Evolutionary conservation across 768 basidiomycete genomes (phyloP).

Genomic region (Tephrocybe rancida): DNA sequence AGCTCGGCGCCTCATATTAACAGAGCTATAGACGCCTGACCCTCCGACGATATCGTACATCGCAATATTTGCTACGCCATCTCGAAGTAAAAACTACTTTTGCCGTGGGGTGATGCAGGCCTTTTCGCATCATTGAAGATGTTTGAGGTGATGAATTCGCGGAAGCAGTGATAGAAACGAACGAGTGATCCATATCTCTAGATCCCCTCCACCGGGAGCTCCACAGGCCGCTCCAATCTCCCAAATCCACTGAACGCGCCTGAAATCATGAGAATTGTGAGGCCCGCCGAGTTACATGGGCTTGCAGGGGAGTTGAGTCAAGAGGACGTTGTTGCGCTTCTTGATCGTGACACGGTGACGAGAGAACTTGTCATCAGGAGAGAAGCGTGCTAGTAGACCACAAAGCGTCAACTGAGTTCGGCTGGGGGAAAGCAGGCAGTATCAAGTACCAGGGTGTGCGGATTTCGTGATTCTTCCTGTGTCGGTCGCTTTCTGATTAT

Average conservation of each 20-base stretch:
- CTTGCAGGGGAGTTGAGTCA: conserved; percentile 87
- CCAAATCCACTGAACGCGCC: background rate
- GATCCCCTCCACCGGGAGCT: background rate
- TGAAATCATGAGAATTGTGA: background rate
- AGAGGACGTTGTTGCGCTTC: conserved; percentile 86
- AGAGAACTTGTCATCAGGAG: conserved; percentile 99
- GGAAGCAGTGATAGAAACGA: conserved; percentile 9
- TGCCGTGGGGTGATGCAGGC: background rate
- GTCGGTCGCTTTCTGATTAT: conserved; percentile 77
- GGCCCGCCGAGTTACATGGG: conserved; percentile 60
- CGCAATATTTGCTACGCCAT: background rate
- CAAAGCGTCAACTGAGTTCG: conserved; percentile 4
- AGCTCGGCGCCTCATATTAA: too few species aligned
- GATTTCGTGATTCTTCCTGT: conserved; percentile 88
- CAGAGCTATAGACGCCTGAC: background rate
- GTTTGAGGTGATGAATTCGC: background rate
- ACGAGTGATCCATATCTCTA: conserved; percentile 1
- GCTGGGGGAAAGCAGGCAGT: background rate
- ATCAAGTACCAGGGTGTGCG: conserved; percentile 86
- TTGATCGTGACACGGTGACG: conserved; percentile 97
- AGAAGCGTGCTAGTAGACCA: conserved; percentile 83
- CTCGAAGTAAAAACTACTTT: background rate
- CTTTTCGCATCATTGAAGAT: background rate
- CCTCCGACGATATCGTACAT: background rate
- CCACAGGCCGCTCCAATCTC: background rate